phyloP scores from a whole-genome alignment of 495 filamentous ascomycete genomes.

The Trichoderma asperelloides region DNA sequence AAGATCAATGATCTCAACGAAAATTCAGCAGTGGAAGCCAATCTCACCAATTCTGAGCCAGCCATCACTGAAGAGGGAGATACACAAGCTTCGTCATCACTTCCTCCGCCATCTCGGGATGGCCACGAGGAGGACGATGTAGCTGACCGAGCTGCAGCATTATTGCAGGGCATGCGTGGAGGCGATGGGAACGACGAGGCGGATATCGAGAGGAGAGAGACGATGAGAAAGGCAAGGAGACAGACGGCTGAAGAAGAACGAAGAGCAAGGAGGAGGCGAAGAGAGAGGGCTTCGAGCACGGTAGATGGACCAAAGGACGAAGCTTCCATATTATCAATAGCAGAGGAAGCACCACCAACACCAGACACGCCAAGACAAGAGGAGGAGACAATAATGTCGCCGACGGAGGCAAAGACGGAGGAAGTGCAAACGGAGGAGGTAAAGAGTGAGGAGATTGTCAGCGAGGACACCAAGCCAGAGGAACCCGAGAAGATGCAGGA shows the following conservation, averaged over 20 bases:
- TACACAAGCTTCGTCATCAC: slow-evolving; percentile 25
- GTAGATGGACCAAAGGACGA: slow-evolving; percentile 15
- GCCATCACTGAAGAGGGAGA: slow-evolving; percentile 27
- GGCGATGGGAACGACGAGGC: slow-evolving; percentile 52
- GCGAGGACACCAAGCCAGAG: background rate
- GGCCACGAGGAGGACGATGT: slow-evolving; percentile 58
- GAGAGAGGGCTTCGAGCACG: slow-evolving; percentile 40
- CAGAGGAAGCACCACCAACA: slow-evolving; percentile 6
- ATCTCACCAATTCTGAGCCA: slow-evolving; percentile 16
- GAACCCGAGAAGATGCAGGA: background rate
- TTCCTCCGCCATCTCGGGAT: slow-evolving; percentile 23
- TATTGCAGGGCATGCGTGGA: slow-evolving; percentile 69
- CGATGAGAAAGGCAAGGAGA: slow-evolving; percentile 48
- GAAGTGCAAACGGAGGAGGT: background rate
- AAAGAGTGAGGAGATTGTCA: background rate
- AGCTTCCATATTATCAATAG: background rate
- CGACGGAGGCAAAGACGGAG: background rate
- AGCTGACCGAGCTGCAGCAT: slow-evolving; percentile 70
- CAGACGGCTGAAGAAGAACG: slow-evolving; percentile 67
- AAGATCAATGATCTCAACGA: slow-evolving; percentile 63
- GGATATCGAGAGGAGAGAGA: slow-evolving; percentile 48
- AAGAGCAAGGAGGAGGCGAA: slow-evolving; percentile 46
- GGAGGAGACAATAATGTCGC: slow-evolving; percentile 4
- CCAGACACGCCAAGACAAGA: background rate
- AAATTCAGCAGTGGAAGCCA: slow-evolving; percentile 37